Percentiles rank a stretch among this genome's conserved stretches.
phyloP scores from a whole-genome alignment of 2,329 filamentous ascomycete species.

The Oidium heveae region DNA sequence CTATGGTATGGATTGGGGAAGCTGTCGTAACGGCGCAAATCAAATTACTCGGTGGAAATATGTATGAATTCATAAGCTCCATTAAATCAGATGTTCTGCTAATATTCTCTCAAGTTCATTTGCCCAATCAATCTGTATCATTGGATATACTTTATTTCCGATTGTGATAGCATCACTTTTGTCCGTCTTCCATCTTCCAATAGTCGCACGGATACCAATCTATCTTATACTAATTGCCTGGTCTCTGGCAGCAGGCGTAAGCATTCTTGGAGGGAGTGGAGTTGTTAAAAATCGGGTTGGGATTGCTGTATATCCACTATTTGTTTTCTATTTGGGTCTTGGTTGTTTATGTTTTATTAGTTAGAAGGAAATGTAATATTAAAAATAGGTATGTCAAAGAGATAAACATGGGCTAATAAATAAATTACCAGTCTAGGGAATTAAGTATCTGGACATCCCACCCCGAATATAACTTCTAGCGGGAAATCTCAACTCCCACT shows the following conservation, averaged over 20 bases:
- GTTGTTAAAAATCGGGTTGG: constrained; percentile 87
- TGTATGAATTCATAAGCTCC: constrained; percentile 33
- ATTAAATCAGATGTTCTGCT: background rate
- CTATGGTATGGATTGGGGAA: constrained; percentile 90
- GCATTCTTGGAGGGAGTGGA: constrained; percentile 83
- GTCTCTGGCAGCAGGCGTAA: constrained; percentile 87
- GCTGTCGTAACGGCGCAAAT: constrained; percentile 96
- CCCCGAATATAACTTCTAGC: too few relatives aligned
- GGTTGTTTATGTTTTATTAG: constrained; percentile 84
- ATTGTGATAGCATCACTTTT: constrained; percentile 80
- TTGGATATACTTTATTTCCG: constrained; percentile 93
- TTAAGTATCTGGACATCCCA: too few relatives aligned
- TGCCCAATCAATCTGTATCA: constrained; percentile 91
- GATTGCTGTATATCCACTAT: constrained; percentile 79
- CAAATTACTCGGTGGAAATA: constrained; percentile 83
- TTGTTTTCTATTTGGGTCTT: constrained; percentile 83
- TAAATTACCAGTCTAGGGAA: too few relatives aligned
- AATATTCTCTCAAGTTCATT: constrained; percentile 36
- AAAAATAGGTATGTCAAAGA: too few relatives aligned
- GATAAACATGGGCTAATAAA: too few relatives aligned
- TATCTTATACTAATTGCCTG: constrained; percentile 73
- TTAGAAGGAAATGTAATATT: background rate
- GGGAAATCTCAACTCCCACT: too few relatives aligned
- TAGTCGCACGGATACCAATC: constrained; percentile 66
- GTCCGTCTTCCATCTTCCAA: constrained; percentile 56